phyloP scores from a whole-genome alignment of 371 early-diverging fungal genomes.

The Apophysomyces elegans region DNA sequence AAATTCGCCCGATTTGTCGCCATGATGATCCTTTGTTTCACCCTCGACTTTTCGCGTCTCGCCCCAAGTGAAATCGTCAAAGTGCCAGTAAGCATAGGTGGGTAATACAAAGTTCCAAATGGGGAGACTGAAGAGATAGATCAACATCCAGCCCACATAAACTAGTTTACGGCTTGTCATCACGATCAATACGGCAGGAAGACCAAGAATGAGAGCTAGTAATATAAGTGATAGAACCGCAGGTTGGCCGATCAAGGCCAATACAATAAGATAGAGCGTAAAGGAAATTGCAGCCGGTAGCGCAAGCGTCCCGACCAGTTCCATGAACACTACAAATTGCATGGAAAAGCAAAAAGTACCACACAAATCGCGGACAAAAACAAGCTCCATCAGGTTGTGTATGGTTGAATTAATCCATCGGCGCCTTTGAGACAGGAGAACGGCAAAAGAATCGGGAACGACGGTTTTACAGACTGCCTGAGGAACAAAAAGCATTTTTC shows the following conservation, averaged over 20 bases:
- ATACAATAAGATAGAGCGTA: conserved; percentile 56
- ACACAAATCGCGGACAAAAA: conserved; percentile 84
- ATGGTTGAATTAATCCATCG: conserved; percentile 94
- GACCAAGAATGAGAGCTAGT: conserved; percentile 72
- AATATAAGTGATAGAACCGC: conserved; percentile 74
- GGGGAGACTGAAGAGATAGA: conserved; percentile 91
- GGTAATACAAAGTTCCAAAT: conserved; percentile 97
- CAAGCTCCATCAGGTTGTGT: conserved; percentile 85
- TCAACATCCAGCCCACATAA: conserved; percentile 95
- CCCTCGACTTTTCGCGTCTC: conserved; percentile 92
- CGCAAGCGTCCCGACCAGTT: conserved; percentile 82
- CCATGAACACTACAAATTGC: conserved; percentile 90
- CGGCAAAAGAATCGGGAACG: conserved; percentile 81
- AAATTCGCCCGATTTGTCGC: conserved; percentile 73
- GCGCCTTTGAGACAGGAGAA: conserved; percentile 83
- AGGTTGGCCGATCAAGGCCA: conserved; percentile 57
- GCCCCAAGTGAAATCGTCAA: conserved; percentile 99
- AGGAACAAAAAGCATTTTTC: conserved; percentile 93
- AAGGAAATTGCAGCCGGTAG: conserved; percentile 85
- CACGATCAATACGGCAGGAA: conserved; percentile 88
- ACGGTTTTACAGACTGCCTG: conserved; percentile 82
- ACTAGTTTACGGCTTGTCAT: conserved; percentile 88
- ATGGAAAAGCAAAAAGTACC: conserved; percentile 92
- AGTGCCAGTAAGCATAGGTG: conserved; percentile 98
- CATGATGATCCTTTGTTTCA: conserved; percentile 67